These are phyloP conservation scores for Rhodamnia rubescens DNA, from an alignment of 345 rosid genomes.

Conservation along the genomic window DNA sequence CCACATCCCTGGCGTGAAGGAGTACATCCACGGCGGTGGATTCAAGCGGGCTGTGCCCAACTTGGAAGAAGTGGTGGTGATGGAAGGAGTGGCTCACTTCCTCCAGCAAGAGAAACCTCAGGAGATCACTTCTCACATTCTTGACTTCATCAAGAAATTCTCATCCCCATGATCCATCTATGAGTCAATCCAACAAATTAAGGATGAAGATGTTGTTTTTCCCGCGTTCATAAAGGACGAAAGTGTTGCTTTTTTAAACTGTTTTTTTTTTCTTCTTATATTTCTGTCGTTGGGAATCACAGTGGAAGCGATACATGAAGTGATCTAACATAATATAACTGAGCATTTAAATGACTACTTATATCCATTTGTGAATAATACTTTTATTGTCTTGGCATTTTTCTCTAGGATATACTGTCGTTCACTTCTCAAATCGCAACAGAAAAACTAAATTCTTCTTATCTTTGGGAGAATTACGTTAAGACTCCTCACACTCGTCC, in stretches of 20 bases:
- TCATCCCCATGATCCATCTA: neutral
- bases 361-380: neutral
- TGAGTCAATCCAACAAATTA: neutral
- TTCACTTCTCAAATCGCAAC: neutral
- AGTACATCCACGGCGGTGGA: no score
- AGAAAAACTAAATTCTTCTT: neutral
- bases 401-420: neutral
- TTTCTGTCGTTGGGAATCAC: neutral
- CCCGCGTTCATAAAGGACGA: neutral
- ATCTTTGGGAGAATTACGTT: neutral
- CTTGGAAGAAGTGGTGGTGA: no score
- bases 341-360: neutral
- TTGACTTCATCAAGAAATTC: constrained; percentile 48
- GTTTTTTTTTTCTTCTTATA: neutral
- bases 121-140: no score
- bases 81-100: no score
- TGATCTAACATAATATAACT: neutral
- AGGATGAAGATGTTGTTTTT: neutral
- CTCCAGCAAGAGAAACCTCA: no score
- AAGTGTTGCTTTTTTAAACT: neutral
- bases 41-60: no score
- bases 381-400: neutral
- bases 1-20: no score
- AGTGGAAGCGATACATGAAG: neutral
- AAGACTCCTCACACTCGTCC: neutral